Percentiles rank a stretch among this genome's conserved stretches.
Evolutionary conservation across 768 basidiomycete species (phyloP).

Genomic region (Boletus rubescentipes): DNA sequence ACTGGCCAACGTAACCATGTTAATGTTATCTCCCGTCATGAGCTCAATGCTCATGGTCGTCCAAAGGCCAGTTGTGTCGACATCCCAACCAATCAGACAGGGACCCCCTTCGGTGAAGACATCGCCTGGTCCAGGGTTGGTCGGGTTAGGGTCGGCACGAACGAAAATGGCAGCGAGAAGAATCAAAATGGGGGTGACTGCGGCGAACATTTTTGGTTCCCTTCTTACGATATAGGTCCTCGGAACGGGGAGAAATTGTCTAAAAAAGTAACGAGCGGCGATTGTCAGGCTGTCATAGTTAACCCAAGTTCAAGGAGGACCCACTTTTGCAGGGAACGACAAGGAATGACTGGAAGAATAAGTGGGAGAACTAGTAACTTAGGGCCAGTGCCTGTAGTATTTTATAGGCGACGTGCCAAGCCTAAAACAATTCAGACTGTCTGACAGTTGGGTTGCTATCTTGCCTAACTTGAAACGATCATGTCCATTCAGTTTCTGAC

Average conservation of each 20-base stretch:
- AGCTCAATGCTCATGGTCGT: constrained; percentile 71
- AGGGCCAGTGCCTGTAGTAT: background rate
- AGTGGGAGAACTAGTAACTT: background rate
- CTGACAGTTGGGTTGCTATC: background rate
- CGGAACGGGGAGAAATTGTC: background rate
- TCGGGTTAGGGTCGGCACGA: constrained; percentile 60
- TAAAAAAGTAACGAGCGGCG: background rate
- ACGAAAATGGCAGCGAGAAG: constrained; percentile 33
- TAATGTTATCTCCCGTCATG: constrained; percentile 74
- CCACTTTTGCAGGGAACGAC: constrained; percentile 3
- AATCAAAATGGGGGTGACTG: constrained; percentile 8
- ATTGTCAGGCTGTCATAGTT: background rate
- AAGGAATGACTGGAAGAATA: constrained; percentile 13
- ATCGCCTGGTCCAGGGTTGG: constrained; percentile 56
- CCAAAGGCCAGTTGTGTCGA: constrained; percentile 62
- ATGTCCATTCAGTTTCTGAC: constrained; percentile 3
- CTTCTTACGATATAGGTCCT: constrained; percentile 6
- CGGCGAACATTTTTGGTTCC: constrained; percentile 17
- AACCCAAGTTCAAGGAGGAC: background rate
- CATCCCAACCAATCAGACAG: constrained; percentile 60
- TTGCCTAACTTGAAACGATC: background rate
- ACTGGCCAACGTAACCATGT: constrained; percentile 71
- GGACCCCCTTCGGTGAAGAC: constrained; percentile 54
- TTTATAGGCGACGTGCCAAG: background rate
- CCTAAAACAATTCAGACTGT: background rate